Evolutionary conservation across 331 rosid genomes (phyloP).

Genomic region (Malus hybrid): DNA sequence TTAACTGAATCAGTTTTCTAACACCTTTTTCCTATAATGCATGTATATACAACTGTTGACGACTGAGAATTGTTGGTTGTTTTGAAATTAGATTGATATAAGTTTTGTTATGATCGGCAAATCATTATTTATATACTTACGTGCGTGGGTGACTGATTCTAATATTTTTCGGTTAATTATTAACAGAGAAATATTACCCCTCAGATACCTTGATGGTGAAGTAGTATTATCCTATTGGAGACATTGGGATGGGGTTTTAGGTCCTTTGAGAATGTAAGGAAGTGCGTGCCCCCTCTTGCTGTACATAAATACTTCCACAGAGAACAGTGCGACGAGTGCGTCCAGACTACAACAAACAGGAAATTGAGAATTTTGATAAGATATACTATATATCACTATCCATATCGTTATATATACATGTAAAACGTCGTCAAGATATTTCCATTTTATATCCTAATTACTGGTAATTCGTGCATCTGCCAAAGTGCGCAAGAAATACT

Average conservation of each 20-base stretch:
- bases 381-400: no score
- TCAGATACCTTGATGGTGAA: background rate
- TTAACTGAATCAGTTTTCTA: no score
- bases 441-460: background rate
- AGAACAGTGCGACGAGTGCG: background rate
- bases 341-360: background rate
- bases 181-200: background rate
- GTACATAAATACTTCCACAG: background rate
- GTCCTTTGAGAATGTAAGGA: no score
- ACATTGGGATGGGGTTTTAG: background rate
- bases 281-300: no score
- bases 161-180: no score
- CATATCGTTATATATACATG: background rate
- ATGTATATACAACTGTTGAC: no score
- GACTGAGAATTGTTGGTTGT: no score
- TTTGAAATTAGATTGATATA: no score
- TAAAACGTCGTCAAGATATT: background rate
- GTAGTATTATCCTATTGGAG: background rate
- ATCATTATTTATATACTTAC: no score
- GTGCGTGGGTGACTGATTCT: background rate
- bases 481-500: background rate
- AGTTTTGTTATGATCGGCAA: no score
- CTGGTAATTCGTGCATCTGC: background rate
- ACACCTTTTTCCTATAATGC: no score
- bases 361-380: background rate